Percentiles rank a stretch among this genome's conserved stretches.
Conservation (phyloP, 768 basidiomycete species). For the Suillus sp. region DNA sequence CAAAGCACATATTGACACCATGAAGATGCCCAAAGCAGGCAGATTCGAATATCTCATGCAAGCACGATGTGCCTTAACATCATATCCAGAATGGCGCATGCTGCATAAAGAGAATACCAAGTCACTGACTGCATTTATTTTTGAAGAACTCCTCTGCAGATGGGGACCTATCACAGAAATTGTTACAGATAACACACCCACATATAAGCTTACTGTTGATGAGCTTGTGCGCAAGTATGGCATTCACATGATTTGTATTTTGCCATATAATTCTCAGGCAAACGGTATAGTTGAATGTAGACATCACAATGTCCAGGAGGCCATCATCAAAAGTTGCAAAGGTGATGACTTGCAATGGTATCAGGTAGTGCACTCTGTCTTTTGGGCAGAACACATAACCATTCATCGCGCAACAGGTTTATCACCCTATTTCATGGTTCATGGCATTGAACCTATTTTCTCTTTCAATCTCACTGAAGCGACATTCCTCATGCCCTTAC, state of each 20-base stretch:
- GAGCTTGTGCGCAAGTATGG: too few relatives aligned
- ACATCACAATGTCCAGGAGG: slow-evolving; percentile 14
- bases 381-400: too few relatives aligned
- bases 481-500: too few relatives aligned
- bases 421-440: background rate
- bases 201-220: background rate
- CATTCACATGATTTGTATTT: background rate
- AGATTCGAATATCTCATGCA: too few relatives aligned
- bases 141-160: slow-evolving; percentile 24
- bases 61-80: too few relatives aligned
- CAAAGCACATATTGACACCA: too few relatives aligned
- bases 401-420: background rate
- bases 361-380: accelerated
- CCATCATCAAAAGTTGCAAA: slow-evolving; percentile 10
- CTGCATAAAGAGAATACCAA: slow-evolving; percentile 23
- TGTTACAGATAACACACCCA: too few relatives aligned
- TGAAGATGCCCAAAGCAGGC: too few relatives aligned
- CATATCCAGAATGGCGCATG: slow-evolving; percentile 36
- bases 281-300: background rate
- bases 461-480: too few relatives aligned
- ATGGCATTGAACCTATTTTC: too few relatives aligned
- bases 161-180: slow-evolving; percentile 9
- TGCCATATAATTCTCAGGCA: too few relatives aligned
- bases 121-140: slow-evolving; percentile 13
- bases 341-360: too few relatives aligned